Conservation (phyloP, 2,329 filamentous ascomycete genomes). For the Paracoccidioides brasiliensis region DNA sequence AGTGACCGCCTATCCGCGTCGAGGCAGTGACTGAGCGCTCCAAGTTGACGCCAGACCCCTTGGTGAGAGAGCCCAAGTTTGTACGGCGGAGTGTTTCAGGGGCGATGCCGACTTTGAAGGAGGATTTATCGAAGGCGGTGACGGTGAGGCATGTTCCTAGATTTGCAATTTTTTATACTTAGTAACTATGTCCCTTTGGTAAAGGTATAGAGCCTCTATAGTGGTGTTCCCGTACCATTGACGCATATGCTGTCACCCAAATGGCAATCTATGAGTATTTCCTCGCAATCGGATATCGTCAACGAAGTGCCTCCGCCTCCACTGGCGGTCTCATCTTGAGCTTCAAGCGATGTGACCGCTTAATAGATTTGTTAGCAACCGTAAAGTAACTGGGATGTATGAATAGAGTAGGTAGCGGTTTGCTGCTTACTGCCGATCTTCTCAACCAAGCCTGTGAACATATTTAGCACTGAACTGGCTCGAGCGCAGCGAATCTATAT, state of each 20-base stretch:
- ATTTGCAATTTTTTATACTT: no score
- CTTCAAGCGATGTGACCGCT: slow-evolving; percentile 69
- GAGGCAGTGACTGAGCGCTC: slow-evolving; percentile 83
- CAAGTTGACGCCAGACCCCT: slow-evolving; percentile 66
- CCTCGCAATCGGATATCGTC: slow-evolving; percentile 62
- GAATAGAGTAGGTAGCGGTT: not conserved
- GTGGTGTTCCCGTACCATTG: slow-evolving; percentile 48
- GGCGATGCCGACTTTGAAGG: slow-evolving; percentile 85
- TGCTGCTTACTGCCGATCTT: slow-evolving; percentile 67
- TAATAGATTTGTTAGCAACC: slow-evolving; percentile 3
- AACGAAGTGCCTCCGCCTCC: slow-evolving; percentile 74
- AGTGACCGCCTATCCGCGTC: slow-evolving; percentile 95
- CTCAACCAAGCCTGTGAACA: slow-evolving; percentile 96
- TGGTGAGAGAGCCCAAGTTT: slow-evolving; percentile 65
- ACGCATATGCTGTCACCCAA: slow-evolving; percentile 89
- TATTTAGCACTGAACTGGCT: slow-evolving; percentile 24
- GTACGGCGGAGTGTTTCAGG: slow-evolving; percentile 93
- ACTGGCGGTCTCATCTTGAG: slow-evolving; percentile 58
- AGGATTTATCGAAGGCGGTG: slow-evolving; percentile 49
- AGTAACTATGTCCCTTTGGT: no score
- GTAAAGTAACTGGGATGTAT: slow-evolving; percentile 2
- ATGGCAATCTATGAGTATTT: slow-evolving; percentile 70
- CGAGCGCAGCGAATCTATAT: not conserved
- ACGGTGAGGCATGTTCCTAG: slow-evolving; percentile 74
- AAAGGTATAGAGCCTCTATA: no score